Conservation (phyloP, 2,329 filamentous ascomycete species). For the Fusarium dimerum region DNA sequence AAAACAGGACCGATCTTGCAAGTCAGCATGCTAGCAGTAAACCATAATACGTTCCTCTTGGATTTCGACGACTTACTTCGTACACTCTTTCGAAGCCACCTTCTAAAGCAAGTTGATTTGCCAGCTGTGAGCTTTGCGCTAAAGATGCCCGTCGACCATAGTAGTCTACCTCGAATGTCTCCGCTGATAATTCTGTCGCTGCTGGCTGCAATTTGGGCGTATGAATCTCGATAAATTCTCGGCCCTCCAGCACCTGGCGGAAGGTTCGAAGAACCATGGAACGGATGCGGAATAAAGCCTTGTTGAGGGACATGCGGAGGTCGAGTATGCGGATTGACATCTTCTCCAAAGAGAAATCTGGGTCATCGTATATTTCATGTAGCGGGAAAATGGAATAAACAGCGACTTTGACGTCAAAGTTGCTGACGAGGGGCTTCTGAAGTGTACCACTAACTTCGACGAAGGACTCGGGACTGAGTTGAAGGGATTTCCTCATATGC, state of each 20-base stretch:
- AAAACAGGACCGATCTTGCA: slow-evolving; percentile 69
- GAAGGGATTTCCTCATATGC: slow-evolving; percentile 86
- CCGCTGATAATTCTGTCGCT: slow-evolving; percentile 86
- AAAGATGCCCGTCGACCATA: slow-evolving; percentile 84
- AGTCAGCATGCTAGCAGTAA: no score
- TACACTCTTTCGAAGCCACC: slow-evolving; percentile 87
- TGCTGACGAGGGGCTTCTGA: no score
- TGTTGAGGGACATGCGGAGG: slow-evolving; percentile 77
- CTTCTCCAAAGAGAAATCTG: slow-evolving; percentile 63
- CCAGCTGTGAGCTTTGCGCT: slow-evolving; percentile 88
- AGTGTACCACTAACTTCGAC: no score
- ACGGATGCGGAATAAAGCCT: slow-evolving; percentile 84
- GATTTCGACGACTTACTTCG: no score
- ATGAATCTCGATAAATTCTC: slow-evolving; percentile 88
- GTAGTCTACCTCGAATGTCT: slow-evolving; percentile 88
- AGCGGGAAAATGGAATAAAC: no score
- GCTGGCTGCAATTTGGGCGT: slow-evolving; percentile 87
- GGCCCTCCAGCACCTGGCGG: slow-evolving; percentile 69
- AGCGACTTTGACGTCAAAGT: no score
- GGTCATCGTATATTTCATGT: slow-evolving; percentile 61
- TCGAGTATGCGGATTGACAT: slow-evolving; percentile 81
- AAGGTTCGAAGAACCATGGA: slow-evolving; percentile 78
- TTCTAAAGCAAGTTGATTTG: slow-evolving; percentile 89
- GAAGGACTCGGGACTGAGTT: no score
- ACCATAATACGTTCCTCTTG: no score